phyloP scores from a whole-genome alignment of 83 land plant species.

The Thuja plicata region DNA sequence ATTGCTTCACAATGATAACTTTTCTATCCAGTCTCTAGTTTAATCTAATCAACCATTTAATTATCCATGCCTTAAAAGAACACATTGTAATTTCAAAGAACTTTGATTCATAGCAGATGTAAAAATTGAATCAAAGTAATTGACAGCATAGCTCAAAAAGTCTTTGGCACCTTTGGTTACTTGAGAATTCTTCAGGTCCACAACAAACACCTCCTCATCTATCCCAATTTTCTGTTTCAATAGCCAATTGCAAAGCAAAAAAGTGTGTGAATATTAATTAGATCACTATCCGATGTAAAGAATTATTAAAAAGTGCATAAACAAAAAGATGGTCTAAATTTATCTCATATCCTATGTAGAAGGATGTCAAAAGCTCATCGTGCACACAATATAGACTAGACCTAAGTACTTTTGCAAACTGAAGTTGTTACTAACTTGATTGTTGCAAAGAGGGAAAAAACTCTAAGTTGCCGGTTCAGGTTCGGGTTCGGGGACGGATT shows the following conservation, averaged over 20 bases:
- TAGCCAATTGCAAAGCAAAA: neutral
- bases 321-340: neutral
- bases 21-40: neutral
- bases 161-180: conserved; percentile 66
- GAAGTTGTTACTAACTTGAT: neutral
- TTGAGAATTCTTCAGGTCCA: conserved; percentile 88
- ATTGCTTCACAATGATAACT: neutral
- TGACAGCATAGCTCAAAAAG: neutral
- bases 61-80: neutral
- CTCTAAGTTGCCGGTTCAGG: too few species aligned
- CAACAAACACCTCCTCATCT: conserved; percentile 72
- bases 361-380: too few species aligned
- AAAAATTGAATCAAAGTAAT: neutral
- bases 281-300: neutral
- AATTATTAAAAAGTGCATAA: neutral
- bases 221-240: conserved; percentile 75
- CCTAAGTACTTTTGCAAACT: too few species aligned
- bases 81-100: neutral
- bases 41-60: neutral
- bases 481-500: too few species aligned
- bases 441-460: too few species aligned
- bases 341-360: neutral
- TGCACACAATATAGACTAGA: too few species aligned
- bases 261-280: neutral
- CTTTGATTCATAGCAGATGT: neutral